Base-by-base conservation (phyloP, 805 yeast species). In the Cyberlindnera nakhonratchasimensis region DNA sequence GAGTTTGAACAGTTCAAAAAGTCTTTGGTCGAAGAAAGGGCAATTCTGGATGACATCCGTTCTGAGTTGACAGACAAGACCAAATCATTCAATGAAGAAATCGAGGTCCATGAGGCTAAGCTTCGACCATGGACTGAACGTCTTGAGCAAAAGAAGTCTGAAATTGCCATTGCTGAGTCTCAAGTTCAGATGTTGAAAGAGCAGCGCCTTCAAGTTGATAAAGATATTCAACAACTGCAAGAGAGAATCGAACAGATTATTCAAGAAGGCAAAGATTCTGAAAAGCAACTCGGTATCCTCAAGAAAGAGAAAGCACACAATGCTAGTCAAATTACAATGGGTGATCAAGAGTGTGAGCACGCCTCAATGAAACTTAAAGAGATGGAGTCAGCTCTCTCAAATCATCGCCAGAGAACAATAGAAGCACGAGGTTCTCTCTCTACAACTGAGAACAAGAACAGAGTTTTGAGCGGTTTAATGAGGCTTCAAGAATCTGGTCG, bases 91-190 rank as follows among this genome's bases (percentile, higher is more conserved):
- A 77, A 90, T 1, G 73, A 71, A 8, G 74, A 85, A 54, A 83
- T 90, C 39, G 84, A 78, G 50, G 53, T 56, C 12, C 64, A 80
- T 29, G 90, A 86, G 58, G 71, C 69, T 7, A 71, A 82, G 46
- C 64, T 88, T 6, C 90, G 86, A 51, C 99, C 98, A 0, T 88
- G 95, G 90, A 79, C 78, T 45, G 81, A 75, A 21, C 74, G 79
- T 48, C 65, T 89, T 23, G 80, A 75, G 45, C 72, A 74, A 13
- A 80, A 81, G 43, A 79, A 79, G 42, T 74, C 84, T 12, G 79
- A 79, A 34, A 73, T 84, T 7, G 75, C 80, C 38, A 72, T 86
- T n/a, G 75, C 80, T 4, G 70, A 75, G 39, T 76, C 86, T 7
- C 78, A 82, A 46, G 70, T 86, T n/a, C 76, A 77, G 19, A 71